Evolutionary conservation across 2,329 filamentous ascomycete genomes (phyloP), one percentile per base, ranked within the genome.

Genomic region (Aureobasidium sp.): DNA sequence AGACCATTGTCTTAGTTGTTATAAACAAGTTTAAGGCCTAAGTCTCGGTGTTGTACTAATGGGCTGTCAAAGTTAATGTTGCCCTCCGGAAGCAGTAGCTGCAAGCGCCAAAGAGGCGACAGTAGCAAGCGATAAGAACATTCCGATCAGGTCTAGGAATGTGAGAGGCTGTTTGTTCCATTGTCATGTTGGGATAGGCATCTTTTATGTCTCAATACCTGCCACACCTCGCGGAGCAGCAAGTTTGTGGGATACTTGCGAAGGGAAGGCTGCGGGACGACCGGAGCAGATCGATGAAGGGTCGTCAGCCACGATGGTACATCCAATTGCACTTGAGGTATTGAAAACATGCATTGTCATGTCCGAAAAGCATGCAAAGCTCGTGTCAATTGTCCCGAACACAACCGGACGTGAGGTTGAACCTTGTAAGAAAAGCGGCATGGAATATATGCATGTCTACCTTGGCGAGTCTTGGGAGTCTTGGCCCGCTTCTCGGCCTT

Each of bases 11-110:
- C n/a, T n/a, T n/a, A n/a, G n/a, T n/a, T n/a, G n/a, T n/a, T n/a
- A n/a, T n/a, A n/a, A n/a, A n/a, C n/a, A n/a, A n/a, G n/a, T n/a
- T n/a, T n/a, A 15, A 60, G 44, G 9, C 47, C 57, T 15, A 60
- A 24, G 17, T 42, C 57, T 17, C 33, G 44, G 31, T 60, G 57
- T 17, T 60, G 57, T 35, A 60, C 15, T 15, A 45, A 60, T 4
- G 37, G 57, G 29, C 44, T 49, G 22, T 42, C 27, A 22, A 40
- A 60, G 33, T 60, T 60, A 15, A 60, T 31, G 33, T 60, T 60
- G 33, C 37, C 57, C 7, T 58, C 40, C 53, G 4, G 53, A 47
- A 37, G 53, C 53, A 27, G 29, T 35, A n/a, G 17, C 40, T 9
- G 40, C 19, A 19, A 58, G 40, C 12, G 40, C 29, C 40, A 58